phyloP scores from a whole-genome alignment of 768 basidiomycete species.

The Pholiota molesta region DNA sequence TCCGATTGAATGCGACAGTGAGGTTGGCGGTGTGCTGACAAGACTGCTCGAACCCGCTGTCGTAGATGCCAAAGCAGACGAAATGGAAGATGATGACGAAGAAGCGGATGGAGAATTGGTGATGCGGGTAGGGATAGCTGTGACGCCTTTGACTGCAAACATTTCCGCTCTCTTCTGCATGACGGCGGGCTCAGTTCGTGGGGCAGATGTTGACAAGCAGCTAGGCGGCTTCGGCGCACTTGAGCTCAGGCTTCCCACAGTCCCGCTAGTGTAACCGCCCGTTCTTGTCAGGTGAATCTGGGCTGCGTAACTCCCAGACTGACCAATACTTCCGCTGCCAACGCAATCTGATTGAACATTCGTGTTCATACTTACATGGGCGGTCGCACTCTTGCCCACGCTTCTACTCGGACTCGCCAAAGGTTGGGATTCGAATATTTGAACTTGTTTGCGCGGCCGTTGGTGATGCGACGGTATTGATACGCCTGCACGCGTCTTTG shows the following conservation, averaged over 20 bases:
- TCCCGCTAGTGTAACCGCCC: conserved; percentile 27
- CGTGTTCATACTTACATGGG: conserved; percentile 31
- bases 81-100: conserved; percentile 57
- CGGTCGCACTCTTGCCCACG: conserved; percentile 31
- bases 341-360: conserved; percentile 29
- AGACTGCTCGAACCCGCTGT: conserved; percentile 43
- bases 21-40: conserved; percentile 62
- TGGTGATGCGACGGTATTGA: conserved; percentile 60
- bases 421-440: conserved; percentile 85
- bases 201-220: conserved; percentile 35
- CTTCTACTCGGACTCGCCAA: conserved; percentile 58
- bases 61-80: conserved; percentile 42
- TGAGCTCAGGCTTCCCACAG: conserved; percentile 38
- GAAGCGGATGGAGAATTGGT: conserved; percentile 45
- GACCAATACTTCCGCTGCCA: conserved; percentile 41
- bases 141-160: conserved; percentile 23
- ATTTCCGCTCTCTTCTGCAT: conserved; percentile 22
- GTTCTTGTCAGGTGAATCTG: conserved; percentile 42
- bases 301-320: conserved; percentile 44
- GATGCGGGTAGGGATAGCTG: conserved; percentile 22
- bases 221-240: conserved; percentile 44
- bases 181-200: conserved; percentile 21
- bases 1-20: conserved; percentile 50
- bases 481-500: conserved; percentile 62
- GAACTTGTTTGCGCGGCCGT: conserved; percentile 63